Evolutionary conservation across 768 basidiomycete species (phyloP).

Genomic region (Botryobasidium botryosum): DNA sequence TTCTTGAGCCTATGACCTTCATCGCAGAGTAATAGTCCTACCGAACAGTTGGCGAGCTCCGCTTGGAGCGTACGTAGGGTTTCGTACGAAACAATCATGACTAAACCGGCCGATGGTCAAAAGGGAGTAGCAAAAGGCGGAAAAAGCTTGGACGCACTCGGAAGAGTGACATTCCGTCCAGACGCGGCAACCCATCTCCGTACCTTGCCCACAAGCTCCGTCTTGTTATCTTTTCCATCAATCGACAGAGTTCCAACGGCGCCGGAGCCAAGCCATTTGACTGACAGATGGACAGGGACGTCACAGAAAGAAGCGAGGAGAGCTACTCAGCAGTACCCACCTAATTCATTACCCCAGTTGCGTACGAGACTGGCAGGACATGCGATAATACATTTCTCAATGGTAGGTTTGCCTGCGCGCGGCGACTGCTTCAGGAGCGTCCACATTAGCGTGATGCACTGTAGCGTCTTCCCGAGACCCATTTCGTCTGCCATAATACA

Average conservation of each 20-base stretch:
- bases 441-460: constrained; percentile 93
- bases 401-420: constrained; percentile 63
- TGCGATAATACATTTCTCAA: constrained; percentile 95
- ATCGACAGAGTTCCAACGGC: constrained; percentile 70
- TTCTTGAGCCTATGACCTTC: constrained; percentile 97
- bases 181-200: constrained; percentile 77
- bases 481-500: constrained; percentile 99
- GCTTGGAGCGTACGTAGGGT: constrained; percentile 67
- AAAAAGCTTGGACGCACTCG: constrained; percentile 36
- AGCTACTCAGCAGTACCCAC: constrained; percentile 25
- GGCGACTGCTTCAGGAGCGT: constrained; percentile 93
- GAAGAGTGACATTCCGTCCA: constrained; percentile 81
- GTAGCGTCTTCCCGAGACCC: constrained; percentile 79
- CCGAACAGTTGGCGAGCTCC: constrained; percentile 60
- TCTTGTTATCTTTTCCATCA: constrained; percentile 83
- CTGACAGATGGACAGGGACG: constrained; percentile 24
- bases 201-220: constrained; percentile 61
- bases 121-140: not conserved
- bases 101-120: constrained; percentile 24
- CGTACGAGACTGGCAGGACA: constrained; percentile 94
- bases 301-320: not conserved
- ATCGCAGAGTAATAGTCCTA: constrained; percentile 89
- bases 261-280: constrained; percentile 88
- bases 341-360: constrained; percentile 96
- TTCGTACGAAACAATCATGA: constrained; percentile 98